These are phyloP conservation scores for Trichosporon sp. DNA, from an alignment of 1,284 basidiomycete genomes.

Conservation along the genomic window DNA sequence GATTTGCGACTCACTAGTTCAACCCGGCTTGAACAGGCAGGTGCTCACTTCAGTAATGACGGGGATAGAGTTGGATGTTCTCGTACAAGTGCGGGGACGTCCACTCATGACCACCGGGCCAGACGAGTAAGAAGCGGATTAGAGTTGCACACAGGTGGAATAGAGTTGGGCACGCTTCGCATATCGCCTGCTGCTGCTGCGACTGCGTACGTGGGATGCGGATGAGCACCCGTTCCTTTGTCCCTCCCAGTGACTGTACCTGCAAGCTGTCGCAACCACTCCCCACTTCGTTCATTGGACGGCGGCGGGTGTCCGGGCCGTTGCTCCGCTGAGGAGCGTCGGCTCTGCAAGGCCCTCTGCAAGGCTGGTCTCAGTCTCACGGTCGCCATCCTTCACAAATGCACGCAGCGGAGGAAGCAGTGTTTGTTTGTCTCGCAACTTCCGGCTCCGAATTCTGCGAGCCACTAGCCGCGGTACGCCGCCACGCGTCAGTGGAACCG, in stretches of 20 bases:
- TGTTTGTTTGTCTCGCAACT: not conserved
- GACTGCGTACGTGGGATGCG: not conserved
- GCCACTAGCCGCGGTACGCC: not conserved
- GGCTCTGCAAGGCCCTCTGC: not conserved
- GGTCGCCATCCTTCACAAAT: not conserved
- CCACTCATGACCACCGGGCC: not conserved
- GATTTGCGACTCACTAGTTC: not conserved
- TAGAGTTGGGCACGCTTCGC: conserved; percentile 3
- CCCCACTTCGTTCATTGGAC: not conserved
- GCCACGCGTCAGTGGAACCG: not conserved
- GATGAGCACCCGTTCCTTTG: not conserved
- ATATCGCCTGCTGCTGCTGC: not conserved
- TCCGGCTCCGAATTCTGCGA: not conserved
- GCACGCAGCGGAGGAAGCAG: not conserved
- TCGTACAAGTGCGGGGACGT: not conserved
- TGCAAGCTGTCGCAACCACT: not conserved
- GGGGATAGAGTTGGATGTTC: not conserved
- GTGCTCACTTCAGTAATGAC: not conserved
- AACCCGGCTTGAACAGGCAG: not conserved
- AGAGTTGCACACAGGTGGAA: not conserved
- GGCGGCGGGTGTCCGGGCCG: not conserved
- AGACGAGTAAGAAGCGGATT: not conserved
- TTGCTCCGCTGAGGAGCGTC: not conserved
- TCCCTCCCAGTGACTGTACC: not conserved
- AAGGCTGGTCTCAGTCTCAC: not conserved